Base-by-base conservation (phyloP, 768 basidiomycete genomes). In the Boletus insuetus region DNA sequence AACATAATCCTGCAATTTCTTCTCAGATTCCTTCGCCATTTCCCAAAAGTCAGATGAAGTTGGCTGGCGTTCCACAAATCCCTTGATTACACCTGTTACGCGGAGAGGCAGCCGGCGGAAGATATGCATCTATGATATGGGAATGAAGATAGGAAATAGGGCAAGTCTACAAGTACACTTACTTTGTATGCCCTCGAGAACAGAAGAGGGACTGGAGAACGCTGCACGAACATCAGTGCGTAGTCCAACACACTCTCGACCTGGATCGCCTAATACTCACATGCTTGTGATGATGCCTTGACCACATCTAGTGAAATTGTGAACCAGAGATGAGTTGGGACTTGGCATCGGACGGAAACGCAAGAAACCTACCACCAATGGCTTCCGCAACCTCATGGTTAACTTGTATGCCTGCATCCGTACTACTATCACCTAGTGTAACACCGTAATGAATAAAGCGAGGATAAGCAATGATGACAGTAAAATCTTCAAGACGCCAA, bases 1-100 rank as follows among this genome's bases (percentile, higher is more conserved):
- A 29, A 57, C 24, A 40, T 64, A 47, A 2, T 45, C 40, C 13
- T 53, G 62, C 3, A 64, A 24, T 32, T 53, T 0, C 26, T 29
- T 29, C 8, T 29, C 26, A 29, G 26, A 29, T 29, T 29, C 8
- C 26, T 29, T 29, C 1, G 43, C 63, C 26, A 7, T 34, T n/a
- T 64, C 53, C 63, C 53, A 64, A 38, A 58, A 55, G 26, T 64
- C 51, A 9, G 42, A n/a, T 1, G 49, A 14, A 1, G 63, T 38
- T 13, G 32, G 22, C 19, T 34, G 1, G 14, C 52, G 16, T 2
- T 8, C 42, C n/a, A 35, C 20, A 8, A 19, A 20, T 7, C 24
- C 22, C 26, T 46, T 29, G 26, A 41, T 6, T 11, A 16, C 20
- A 13, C 17, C 20, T 3, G 24, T 17, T 31, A 41, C 0, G 16